phyloP scores from a whole-genome alignment of 139 green algal species.

The Chlamydomonas schloesseri region DNA sequence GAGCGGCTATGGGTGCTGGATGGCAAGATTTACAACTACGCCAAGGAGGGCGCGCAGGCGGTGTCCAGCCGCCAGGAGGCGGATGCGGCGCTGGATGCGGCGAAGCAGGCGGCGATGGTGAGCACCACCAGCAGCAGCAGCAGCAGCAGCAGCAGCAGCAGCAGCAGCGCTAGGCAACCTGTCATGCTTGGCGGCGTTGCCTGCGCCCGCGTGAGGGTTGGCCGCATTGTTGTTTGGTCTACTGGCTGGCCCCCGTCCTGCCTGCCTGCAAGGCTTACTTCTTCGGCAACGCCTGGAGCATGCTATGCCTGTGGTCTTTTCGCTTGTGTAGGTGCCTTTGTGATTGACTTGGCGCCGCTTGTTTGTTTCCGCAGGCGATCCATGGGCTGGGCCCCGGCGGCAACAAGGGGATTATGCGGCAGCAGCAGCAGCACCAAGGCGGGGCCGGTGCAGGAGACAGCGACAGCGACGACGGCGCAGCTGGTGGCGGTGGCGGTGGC shows the following conservation, averaged over 20 bases:
- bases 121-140: no score
- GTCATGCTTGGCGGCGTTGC: no score
- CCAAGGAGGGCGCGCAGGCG: slow-evolving; percentile 76
- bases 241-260: no score
- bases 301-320: no score
- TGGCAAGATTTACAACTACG: slow-evolving; percentile 87
- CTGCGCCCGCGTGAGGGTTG: no score
- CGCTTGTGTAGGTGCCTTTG: no score
- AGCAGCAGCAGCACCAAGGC: slow-evolving; percentile 31
- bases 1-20: slow-evolving; percentile 79
- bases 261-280: no score
- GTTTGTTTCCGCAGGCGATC: slow-evolving; percentile 73
- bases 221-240: no score
- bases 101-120: slow-evolving; percentile 52
- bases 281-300: no score
- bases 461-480: not conserved
- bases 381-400: slow-evolving; percentile 41
- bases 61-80: slow-evolving; percentile 66
- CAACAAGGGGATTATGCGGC: slow-evolving; percentile 40
- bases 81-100: slow-evolving; percentile 53
- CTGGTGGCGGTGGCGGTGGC: not conserved
- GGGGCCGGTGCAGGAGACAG: not conserved
- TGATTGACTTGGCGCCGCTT: no score
- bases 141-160: no score
- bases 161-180: no score